Evolutionary conservation across 2,329 filamentous ascomycete genomes (phyloP), one percentile per base, ranked within the genome.

Genomic region (Bipolaris sorokiniana): DNA sequence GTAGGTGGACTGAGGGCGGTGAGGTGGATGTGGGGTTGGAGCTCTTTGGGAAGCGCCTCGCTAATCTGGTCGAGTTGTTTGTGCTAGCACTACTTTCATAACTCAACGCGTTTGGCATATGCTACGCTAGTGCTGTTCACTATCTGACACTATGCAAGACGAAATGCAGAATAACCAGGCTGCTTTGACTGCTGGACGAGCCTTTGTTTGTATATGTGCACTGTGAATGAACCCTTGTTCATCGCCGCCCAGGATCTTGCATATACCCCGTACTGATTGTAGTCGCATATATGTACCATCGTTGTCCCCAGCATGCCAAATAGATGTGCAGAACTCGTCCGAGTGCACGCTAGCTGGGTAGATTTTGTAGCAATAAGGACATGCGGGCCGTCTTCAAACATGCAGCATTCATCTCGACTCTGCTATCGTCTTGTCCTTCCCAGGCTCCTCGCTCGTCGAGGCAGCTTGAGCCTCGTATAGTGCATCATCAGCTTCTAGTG

Each of bases 11-110:
- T 55, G 44, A 48, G 55, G 62, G 70, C 68, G 70, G 68, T 70
- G 69, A 67, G 69, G 60, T 56, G 55, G 54, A 58, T 64, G 69
- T 67, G 62, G 51, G 61, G 65, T 57, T 61, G 66, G 63, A 72
- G 71, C 69, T 72, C 58, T 67, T 63, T 61, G 50, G 54, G 54
- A 57, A 57, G 54, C 54, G 71, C 66, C 64, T 71, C 67, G 63
- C 60, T 61, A 63, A 57, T 61, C 42, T 57, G 49, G 54, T 54
- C 54, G 49, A 45, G 42, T 9, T 54, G 50, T 54, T 48, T 57
- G 53, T 57, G 54, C 54, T 48, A 36, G 50, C 50, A 57, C 38
- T 54, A 57, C 54, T 57, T 57, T 57, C 54, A 57, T 54, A 57
- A 57, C 54, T 57, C 37, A 20, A 42, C 45, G 45, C 54, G 38